Base-by-base conservation (phyloP, 371 early-diverging fungal species). In the Synchytrium microbalum region DNA sequence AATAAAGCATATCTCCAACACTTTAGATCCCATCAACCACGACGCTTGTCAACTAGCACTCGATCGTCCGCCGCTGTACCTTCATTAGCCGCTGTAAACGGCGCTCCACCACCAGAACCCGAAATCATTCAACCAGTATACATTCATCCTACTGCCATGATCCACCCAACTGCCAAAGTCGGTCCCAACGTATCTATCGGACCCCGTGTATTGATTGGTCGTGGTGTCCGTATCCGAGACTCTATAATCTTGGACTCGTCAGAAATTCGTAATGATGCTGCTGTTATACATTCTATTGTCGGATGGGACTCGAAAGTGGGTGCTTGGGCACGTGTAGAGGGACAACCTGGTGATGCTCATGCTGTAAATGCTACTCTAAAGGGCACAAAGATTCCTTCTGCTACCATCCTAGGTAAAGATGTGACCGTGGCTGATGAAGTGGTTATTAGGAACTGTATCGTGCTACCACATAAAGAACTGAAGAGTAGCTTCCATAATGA, bases 141-240 rank as follows among this genome's bases (percentile, higher is more conserved):
- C 73, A 92, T 96, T 71, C 96, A 97, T 69, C 94, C 94, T 19
- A 88, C 91, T 29, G 98, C 98, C 27, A 84, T 85, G 59, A 74
- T 97, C 30, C 92, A 96, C 79, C 92, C 94, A 31, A 84, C 89
- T n/a, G 93, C 95, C 46, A 92, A 91, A 82, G 86, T 99, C 64
- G 95, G 96, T 1, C 96, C 95, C 52, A 94, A 96, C 75, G 95
- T 95, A 3, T 88, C 89, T n/a, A 90, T 96, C 66, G 98, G 94
- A 51, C 90, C 94, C 16, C 93, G 93, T 64, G 93, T 85, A 2
- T 76, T 84, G n/a, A 84, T 99, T 54, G 96, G 96, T 60, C 88
- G 89, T 60, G 97, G 98, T 62, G 97, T 91, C 10, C 92, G 96
- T 69, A 84, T 99, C 64, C 86, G 91, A 71, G 93, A 99, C 76